Base-by-base conservation (phyloP, 345 rosid genomes). In the Camelina sativa region DNA sequence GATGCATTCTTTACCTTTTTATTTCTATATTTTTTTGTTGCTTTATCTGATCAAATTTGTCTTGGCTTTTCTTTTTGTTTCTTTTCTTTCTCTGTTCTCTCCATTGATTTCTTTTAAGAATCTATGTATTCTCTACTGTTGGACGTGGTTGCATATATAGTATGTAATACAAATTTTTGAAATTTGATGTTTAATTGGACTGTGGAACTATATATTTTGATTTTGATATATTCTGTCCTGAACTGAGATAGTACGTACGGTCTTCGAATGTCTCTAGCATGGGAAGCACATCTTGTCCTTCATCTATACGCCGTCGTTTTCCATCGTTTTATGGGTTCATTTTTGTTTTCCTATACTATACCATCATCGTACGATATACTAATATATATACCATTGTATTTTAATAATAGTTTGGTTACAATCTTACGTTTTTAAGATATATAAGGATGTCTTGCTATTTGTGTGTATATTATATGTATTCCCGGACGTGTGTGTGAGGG, bases 21-120 rank as follows among this genome's bases (percentile, higher is more conserved):
- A 23, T 23, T 23, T 23, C 4, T 48, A 54, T 55, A 17, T 61
- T 78, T 71, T 47, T 66, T 70, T 56, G 4, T 41, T 34, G 37
- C 78, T 82, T 78, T 85, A 79, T 75, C 76, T 73, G 73, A 72
- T 51, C 67, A 65, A 52, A 41, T 59, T 60, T 83, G 85, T 80
- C 82, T 59, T 53, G 41, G 60, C 68, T 43, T 80, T 80, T 77
- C 76, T 84, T 86, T 82, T 84, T 81, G 82, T 84, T 84, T 82
- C 71, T 50, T 53, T 81, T 59, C 9, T 19, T 61, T 62, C 3
- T 62, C 3, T 62, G 67, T 69, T 64, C 35, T 50, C 28, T 11
- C 34, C 43, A 56, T 4, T 35, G 19, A 71, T 22, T 13, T 40
- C 17, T 40, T 40, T 41, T 4, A n/a, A n/a, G 47, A 19, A 6